Evolutionary conservation across 768 basidiomycete genomes (phyloP).

Genomic region (Lactarius indigo): DNA sequence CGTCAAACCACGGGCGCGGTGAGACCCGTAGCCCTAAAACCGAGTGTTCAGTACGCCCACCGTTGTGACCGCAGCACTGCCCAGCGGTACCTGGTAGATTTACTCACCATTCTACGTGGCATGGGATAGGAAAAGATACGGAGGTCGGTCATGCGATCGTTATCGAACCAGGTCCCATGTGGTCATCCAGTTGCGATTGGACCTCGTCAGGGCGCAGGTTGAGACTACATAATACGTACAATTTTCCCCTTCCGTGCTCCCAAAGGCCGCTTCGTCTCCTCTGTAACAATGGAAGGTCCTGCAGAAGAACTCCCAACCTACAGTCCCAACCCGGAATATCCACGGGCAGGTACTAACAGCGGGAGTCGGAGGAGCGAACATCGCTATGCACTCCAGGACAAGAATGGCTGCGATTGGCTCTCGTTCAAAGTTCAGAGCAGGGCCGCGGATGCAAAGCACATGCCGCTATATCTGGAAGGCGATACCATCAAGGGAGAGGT

Average conservation of each 20-base stretch:
- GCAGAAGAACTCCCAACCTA: constrained; percentile 10
- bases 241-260: neutral
- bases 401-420: constrained; percentile 11
- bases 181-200: neutral
- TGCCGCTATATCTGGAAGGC: constrained; percentile 16
- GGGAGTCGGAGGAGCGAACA: constrained; percentile 2
- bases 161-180: neutral
- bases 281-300: neutral
- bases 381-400: constrained; percentile 3
- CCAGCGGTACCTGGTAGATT: neutral
- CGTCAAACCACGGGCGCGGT: neutral
- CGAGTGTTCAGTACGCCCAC: neutral
- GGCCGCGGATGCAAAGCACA: constrained; percentile 12
- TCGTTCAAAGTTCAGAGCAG: constrained; percentile 18
- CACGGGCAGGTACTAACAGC: neutral
- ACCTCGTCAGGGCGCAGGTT: neutral
- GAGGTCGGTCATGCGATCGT: neutral
- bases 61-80: neutral
- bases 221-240: neutral
- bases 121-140: neutral
- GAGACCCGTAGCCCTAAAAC: neutral
- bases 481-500: constrained; percentile 20
- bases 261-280: neutral
- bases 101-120: neutral
- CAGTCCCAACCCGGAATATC: neutral